phyloP scores from a whole-genome alignment of 331 rosid species.

The Rosa hybrid region DNA sequence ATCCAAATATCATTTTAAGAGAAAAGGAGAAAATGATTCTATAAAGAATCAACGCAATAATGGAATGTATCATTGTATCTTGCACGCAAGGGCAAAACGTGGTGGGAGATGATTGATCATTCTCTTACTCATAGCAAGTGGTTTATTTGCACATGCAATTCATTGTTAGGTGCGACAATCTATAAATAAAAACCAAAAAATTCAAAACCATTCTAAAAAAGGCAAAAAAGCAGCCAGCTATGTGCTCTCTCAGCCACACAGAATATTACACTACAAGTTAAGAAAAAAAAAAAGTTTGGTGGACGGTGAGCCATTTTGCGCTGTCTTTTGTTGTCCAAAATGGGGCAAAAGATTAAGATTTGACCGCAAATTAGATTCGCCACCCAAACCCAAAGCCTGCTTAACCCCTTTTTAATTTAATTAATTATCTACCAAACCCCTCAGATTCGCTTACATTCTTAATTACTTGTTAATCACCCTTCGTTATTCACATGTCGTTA shows the following conservation, averaged over 20 bases:
- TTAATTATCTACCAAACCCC: not conserved
- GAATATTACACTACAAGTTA: not conserved
- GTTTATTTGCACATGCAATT: not conserved
- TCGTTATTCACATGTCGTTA: not conserved
- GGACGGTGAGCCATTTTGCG: not conserved
- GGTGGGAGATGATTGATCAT: not conserved
- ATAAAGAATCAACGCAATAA: not conserved
- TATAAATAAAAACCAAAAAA: not conserved
- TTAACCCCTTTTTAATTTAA: not conserved
- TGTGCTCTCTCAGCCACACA: not conserved
- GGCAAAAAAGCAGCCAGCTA: not conserved
- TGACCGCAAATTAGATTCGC: not conserved
- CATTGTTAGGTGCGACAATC: not conserved
- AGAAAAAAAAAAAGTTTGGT: not conserved
- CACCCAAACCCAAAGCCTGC: not conserved
- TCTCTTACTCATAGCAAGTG: not conserved
- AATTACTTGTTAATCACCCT: not conserved
- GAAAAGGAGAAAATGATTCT: not conserved
- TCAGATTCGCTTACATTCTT: not conserved
- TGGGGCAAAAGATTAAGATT: not conserved
- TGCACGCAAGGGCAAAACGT: conserved; percentile 23
- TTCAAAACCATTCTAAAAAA: not conserved
- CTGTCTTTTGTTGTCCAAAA: not conserved
- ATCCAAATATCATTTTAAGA: no score
- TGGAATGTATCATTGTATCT: not conserved